phyloP scores from a whole-genome alignment of 306 rosid species.

The Castanopsis chinensis region DNA sequence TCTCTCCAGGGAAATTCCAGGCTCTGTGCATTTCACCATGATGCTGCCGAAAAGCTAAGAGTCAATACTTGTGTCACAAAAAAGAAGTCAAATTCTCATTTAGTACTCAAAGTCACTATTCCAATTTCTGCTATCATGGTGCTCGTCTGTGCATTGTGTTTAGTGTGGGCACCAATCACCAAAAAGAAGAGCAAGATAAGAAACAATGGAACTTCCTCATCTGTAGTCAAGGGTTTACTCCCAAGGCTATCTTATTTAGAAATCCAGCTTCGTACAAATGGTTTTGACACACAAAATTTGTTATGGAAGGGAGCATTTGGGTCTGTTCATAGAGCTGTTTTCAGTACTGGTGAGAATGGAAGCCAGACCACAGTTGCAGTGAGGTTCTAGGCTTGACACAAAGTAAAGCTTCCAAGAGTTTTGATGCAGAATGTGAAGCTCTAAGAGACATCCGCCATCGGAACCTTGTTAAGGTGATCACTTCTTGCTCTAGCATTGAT shows the following conservation, averaged over 20 bases:
- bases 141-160: not conserved
- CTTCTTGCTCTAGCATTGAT: conserved; percentile 42
- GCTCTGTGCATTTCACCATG: conserved; percentile 28
- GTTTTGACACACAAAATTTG: not conserved
- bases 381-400: too few species aligned
- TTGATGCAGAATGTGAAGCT: conserved; percentile 41
- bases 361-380: too few species aligned
- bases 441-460: conserved; percentile 35
- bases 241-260: not conserved
- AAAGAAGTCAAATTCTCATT: not conserved
- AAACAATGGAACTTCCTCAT: not conserved
- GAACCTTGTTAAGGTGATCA: conserved; percentile 38
- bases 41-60: conserved; percentile 19
- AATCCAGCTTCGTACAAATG: not conserved
- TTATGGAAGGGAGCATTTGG: not conserved
- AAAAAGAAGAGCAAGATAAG: not conserved
- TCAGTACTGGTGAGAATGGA: too few species aligned
- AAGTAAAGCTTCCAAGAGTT: conserved; percentile 36
- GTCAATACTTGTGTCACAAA: not conserved
- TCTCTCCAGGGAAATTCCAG: conserved; percentile 30
- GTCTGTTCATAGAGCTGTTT: not conserved
- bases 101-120: not conserved
- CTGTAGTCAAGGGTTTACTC: not conserved
- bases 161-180: not conserved
- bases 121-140: not conserved